Conservation (phyloP, 2,329 filamentous ascomycete genomes). For the Colletotrichum godetiae region DNA sequence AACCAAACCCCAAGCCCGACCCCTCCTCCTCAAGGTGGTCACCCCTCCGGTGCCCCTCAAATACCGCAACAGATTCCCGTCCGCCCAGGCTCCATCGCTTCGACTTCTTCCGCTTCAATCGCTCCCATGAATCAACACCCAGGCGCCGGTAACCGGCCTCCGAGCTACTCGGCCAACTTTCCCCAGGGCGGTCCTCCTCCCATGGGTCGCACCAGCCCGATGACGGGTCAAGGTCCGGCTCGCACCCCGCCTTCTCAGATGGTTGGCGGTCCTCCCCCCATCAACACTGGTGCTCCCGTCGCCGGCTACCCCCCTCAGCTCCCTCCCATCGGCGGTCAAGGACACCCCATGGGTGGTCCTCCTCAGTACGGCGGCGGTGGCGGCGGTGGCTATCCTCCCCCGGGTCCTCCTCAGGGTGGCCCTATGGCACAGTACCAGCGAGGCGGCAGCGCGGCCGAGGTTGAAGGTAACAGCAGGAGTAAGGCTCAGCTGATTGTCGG, state of each 20-base stretch:
- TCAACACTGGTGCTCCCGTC: constrained; percentile 72
- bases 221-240: constrained; percentile 58
- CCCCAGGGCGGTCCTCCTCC: constrained; percentile 57
- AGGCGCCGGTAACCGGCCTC: constrained; percentile 69
- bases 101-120: constrained; percentile 57
- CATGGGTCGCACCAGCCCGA: constrained; percentile 65
- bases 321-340: constrained; percentile 46
- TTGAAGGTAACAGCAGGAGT: constrained; percentile 88
- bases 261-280: constrained; percentile 73
- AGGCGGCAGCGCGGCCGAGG: constrained; percentile 72
- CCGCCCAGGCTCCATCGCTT: constrained; percentile 53
- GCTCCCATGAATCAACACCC: constrained; percentile 71
- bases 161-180: constrained; percentile 72
- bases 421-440: constrained; percentile 47
- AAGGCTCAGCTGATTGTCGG: constrained; percentile 98
- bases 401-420: constrained; percentile 50
- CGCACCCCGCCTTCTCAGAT: constrained; percentile 70
- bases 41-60: constrained; percentile 51
- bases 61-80: constrained; percentile 61
- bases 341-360: constrained; percentile 51
- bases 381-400: constrained; percentile 60
- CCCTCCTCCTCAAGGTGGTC: constrained; percentile 44
- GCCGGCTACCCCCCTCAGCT: constrained; percentile 70
- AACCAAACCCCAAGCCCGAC: constrained; percentile 48
- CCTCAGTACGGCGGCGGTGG: constrained; percentile 59